Percentiles rank a stretch among this genome's conserved stretches.
These are phyloP conservation scores for Diaporthe destruens DNA, from an alignment of 2,329 filamentous ascomycete species.

Conservation along the genomic window DNA sequence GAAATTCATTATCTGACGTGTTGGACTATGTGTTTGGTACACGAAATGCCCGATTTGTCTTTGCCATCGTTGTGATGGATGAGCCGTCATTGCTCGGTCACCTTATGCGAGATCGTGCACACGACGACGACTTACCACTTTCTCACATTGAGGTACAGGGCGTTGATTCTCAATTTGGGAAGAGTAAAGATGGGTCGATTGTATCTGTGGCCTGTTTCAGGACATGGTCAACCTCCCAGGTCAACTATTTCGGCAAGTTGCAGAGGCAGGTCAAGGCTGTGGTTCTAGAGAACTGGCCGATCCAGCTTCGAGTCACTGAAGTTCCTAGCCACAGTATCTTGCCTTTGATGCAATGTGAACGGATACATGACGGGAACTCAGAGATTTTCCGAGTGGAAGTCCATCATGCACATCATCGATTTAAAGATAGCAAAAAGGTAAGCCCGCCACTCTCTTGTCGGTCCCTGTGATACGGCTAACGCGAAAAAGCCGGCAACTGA, in stretches of 20 bases:
- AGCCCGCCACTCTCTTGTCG: too few species aligned
- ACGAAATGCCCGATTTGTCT: not conserved
- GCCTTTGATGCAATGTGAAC: not conserved
- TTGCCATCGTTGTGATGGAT: not conserved
- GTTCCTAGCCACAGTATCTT: not conserved
- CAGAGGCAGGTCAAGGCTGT: not conserved
- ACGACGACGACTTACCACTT: not conserved
- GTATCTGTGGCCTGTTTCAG: not conserved
- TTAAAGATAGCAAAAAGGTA: not conserved
- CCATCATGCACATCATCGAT: slow-evolving; percentile 14
- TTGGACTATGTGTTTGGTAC: not conserved
- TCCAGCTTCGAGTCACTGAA: not conserved
- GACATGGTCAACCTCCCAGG: not conserved
- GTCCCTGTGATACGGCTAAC: not conserved
- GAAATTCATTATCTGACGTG: not conserved
- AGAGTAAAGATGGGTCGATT: not conserved
- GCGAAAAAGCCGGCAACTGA: not conserved
- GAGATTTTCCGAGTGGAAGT: slow-evolving; percentile 8
- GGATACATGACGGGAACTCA: not conserved
- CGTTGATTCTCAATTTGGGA: not conserved
- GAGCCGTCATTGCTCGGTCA: not conserved
- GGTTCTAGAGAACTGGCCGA: not conserved
- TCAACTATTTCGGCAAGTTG: not conserved
- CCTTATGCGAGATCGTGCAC: not conserved
- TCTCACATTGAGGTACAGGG: not conserved